These are phyloP conservation scores for Solanum sejunctum DNA, from an alignment of 257 asterid genomes.

Conservation along the genomic window DNA sequence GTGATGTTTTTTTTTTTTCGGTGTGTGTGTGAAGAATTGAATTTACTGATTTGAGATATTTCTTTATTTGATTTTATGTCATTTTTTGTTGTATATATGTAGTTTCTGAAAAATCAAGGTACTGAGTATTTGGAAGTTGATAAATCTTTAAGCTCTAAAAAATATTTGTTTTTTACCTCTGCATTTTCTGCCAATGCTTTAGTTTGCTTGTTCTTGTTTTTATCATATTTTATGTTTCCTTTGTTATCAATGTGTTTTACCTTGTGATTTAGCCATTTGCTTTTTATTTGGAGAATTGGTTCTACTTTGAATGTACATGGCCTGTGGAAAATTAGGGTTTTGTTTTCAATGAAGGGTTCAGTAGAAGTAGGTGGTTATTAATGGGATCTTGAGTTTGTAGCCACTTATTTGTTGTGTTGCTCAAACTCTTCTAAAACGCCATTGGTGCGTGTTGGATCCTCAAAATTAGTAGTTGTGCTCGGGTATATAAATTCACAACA, in stretches of 20 bases:
- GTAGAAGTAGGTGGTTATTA: not conserved
- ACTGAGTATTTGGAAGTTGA: not conserved
- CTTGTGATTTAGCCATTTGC: not conserved
- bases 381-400: not conserved
- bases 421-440: not conserved
- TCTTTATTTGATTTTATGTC: not conserved
- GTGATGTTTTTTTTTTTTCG: not conserved
- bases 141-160: not conserved
- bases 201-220: not conserved
- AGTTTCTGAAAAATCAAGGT: not conserved
- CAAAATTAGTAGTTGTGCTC: not conserved
- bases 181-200: not conserved
- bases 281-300: not conserved
- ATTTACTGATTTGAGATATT: not conserved
- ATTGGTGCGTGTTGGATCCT: not conserved
- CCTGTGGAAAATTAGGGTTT: not conserved
- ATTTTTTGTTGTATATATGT: not conserved
- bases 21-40: not conserved
- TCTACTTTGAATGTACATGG: not conserved
- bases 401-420: not conserved
- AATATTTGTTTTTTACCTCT: not conserved
- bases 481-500: not conserved
- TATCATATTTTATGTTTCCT: not conserved
- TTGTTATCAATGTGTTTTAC: not conserved
- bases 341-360: not conserved